These are phyloP conservation scores for Neoboletus brunneissimus DNA, from an alignment of 768 basidiomycete species.

Conservation along the genomic window DNA sequence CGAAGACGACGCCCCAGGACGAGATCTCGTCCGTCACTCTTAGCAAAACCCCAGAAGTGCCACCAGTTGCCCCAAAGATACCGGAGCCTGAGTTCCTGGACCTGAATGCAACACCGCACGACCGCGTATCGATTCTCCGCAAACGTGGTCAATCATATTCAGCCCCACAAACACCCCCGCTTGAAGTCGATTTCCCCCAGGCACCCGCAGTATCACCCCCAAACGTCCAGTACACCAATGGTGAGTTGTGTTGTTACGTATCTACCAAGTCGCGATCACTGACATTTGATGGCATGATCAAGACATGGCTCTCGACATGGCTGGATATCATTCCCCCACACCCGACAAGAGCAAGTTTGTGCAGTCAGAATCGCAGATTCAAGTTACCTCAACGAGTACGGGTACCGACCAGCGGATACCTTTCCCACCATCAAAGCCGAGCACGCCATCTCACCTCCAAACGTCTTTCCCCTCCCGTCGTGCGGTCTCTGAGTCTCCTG, in stretches of 20 bases:
- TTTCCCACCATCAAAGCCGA: conserved; percentile 23
- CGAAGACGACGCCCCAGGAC: no score
- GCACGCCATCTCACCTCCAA: conserved; percentile 22
- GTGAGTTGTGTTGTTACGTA: conserved; percentile 34
- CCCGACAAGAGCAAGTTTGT: conserved; percentile 1
- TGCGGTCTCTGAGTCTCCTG: conserved; percentile 62
- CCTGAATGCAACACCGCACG: conserved; percentile 50
- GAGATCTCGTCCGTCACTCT: conserved; percentile 27
- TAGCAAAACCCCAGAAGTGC: conserved; percentile 11
- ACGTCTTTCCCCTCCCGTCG: conserved; percentile 43
- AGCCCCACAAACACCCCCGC: conserved; percentile 31
- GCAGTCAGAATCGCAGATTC: conserved; percentile 9
- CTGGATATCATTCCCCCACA: conserved; percentile 63
- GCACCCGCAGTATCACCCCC: conserved; percentile 46
- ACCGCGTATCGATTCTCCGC: conserved; percentile 18
- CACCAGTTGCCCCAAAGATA: conserved; percentile 14
- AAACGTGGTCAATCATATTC: conserved; percentile 27
- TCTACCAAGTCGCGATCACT: neutral
- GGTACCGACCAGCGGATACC: conserved; percentile 9
- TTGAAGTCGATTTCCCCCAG: conserved; percentile 44
- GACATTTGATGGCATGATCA: conserved; percentile 5
- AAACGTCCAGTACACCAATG: conserved; percentile 59
- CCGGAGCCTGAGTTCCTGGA: conserved; percentile 84
- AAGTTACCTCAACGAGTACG: conserved; percentile 4
- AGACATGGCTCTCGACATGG: conserved; percentile 81